Percentiles rank a stretch among this genome's conserved stretches.
Evolutionary conservation across 495 filamentous ascomycete species (phyloP).

Genomic region (Penicillium lagena): DNA sequence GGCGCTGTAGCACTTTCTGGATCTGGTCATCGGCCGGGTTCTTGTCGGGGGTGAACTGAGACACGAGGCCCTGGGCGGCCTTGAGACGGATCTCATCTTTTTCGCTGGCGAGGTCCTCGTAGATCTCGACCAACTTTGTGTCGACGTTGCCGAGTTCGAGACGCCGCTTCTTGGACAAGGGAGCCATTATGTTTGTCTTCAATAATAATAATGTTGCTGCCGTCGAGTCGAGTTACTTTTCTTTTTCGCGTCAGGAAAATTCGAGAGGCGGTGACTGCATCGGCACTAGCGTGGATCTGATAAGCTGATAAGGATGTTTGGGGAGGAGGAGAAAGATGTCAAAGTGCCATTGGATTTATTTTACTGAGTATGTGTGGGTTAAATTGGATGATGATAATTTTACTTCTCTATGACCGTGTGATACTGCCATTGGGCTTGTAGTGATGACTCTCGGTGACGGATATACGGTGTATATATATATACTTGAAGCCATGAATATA

Average conservation of each 20-base stretch:
- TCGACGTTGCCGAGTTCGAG: slow-evolving; percentile 41
- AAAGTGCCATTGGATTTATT: too few species aligned
- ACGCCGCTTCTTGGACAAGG: slow-evolving; percentile 36
- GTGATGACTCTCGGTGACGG: too few species aligned
- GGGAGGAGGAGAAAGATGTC: too few species aligned
- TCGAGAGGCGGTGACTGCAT: slow-evolving; percentile 11
- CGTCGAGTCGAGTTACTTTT: slow-evolving; percentile 5
- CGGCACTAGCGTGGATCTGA: slow-evolving; percentile 11
- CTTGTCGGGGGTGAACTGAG: slow-evolving; percentile 39
- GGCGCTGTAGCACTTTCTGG: slow-evolving; percentile 44
- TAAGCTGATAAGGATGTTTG: slow-evolving; percentile 18
- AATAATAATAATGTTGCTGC: slow-evolving; percentile 1
- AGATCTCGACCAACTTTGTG: slow-evolving; percentile 46
- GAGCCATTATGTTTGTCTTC: slow-evolving; percentile 1
- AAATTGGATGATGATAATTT: too few species aligned
- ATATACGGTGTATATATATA: too few species aligned
- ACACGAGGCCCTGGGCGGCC: slow-evolving; percentile 39
- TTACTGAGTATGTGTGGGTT: too few species aligned
- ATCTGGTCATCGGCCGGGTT: slow-evolving; percentile 35
- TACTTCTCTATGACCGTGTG: too few species aligned
- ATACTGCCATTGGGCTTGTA: too few species aligned
- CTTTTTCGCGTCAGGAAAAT: slow-evolving; percentile 9
- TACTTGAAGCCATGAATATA: too few species aligned
- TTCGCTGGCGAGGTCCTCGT: slow-evolving; percentile 48
- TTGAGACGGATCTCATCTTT: slow-evolving; percentile 45